Conservation (phyloP, 176 grass and related monocot species). For the Avena sativa region DNA sequence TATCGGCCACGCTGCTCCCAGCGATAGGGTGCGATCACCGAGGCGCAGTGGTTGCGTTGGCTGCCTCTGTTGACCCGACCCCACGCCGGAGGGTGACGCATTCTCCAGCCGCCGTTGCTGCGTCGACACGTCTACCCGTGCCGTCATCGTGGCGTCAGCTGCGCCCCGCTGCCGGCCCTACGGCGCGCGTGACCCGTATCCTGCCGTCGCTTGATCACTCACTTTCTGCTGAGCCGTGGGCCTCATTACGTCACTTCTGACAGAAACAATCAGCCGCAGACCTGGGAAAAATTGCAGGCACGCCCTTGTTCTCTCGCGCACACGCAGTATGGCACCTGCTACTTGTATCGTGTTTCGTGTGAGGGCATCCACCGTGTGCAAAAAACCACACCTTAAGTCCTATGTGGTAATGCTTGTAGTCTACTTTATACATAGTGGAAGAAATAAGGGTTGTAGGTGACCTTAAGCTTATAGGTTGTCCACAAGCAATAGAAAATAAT, state of each 20-base stretch:
- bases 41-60: neutral
- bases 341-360: no score
- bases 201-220: neutral
- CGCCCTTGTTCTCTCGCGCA: neutral
- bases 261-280: neutral
- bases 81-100: neutral
- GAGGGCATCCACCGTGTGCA: no score
- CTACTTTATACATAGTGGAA: no score
- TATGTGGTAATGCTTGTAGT: no score
- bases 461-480: no score
- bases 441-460: no score
- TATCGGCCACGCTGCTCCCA: neutral
- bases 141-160: slow-evolving; percentile 23
- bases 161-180: neutral
- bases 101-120: neutral
- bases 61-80: neutral
- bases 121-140: slow-evolving; percentile 12
- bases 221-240: slow-evolving; percentile 11
- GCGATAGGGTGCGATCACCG: no score
- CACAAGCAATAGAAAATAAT: no score
- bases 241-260: neutral
- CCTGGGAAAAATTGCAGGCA: neutral
- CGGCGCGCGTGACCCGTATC: slow-evolving; percentile 32
- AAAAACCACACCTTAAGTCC: no score
- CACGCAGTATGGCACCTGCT: neutral